Evolutionary conservation across 441 rosid genomes (phyloP).

Genomic region (Manihot esculenta): DNA sequence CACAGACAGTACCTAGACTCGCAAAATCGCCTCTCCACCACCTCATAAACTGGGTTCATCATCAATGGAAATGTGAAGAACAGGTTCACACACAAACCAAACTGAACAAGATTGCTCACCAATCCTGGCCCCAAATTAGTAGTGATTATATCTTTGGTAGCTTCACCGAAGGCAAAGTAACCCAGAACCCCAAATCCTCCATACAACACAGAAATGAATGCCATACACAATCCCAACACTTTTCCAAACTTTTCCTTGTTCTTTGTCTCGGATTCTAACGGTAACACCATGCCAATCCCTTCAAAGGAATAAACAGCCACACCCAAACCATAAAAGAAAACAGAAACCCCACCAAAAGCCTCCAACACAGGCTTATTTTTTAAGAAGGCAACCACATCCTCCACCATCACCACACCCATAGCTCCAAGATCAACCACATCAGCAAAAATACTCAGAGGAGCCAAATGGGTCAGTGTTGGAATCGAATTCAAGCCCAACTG

Average conservation of each 20-base stretch:
- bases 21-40: slow-evolving; percentile 63
- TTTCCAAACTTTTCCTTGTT: slow-evolving; percentile 59
- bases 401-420: slow-evolving; percentile 65
- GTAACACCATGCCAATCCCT: slow-evolving; percentile 77
- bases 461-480: slow-evolving; percentile 73
- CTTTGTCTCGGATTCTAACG: slow-evolving; percentile 63
- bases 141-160: slow-evolving; percentile 69
- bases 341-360: slow-evolving; percentile 60
- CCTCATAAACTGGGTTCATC: slow-evolving; percentile 88
- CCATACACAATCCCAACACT: slow-evolving; percentile 52
- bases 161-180: slow-evolving; percentile 68
- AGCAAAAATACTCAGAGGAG: slow-evolving; percentile 83
- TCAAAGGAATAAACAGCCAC: slow-evolving; percentile 73
- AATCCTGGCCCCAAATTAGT: slow-evolving; percentile 60
- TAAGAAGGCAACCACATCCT: slow-evolving; percentile 47
- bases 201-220: slow-evolving; percentile 47
- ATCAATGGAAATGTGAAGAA: slow-evolving; percentile 79
- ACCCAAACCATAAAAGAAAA: slow-evolving; percentile 73
- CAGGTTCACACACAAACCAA: slow-evolving; percentile 68
- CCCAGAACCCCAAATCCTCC: slow-evolving; percentile 65
- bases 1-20: slow-evolving; percentile 55
- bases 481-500: slow-evolving; percentile 77
- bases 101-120: slow-evolving; percentile 52
- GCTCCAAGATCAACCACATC: slow-evolving; percentile 83
- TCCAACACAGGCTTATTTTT: slow-evolving; percentile 42